Evolutionary conservation across 108 stramenopile species (phyloP), one percentile per base, ranked within the genome.

Genomic region (Pseudonitzschia multistriata): DNA sequence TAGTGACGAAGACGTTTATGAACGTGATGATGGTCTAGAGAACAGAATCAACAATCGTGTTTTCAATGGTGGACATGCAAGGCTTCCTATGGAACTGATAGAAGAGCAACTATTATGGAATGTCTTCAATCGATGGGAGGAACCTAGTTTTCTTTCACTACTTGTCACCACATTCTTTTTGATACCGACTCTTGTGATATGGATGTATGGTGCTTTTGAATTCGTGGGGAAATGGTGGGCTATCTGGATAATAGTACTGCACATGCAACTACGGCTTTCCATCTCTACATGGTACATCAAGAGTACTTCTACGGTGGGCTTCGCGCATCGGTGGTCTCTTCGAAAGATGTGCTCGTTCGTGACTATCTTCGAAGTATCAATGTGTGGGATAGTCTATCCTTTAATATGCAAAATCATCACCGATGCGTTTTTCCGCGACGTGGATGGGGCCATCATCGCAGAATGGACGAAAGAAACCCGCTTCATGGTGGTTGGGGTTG

Each of bases 141-240:
- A 66, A 49, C 64, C 64, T 7, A 42, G 13, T 42, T 42, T 13
- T 42, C 40, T 42, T 42, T 67, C 66, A 5, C 17, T 67, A 3
- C 27, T 50, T 11, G 37, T 54, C 0, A 36, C 67, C 0, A 17
- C 22, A 8, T 8, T 53, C 2, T 1, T 67, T 1, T 22, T 50
- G 42, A 49, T 67, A 13, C 77, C 77, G 4, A 39, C 69, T 1
- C 50, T 78, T 31, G 1, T 62, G 2, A 28, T 49, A 19, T 72
- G 71, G 71, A 72, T 66, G 29, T 25, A 19, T 48, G 70, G 70
- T 62, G 71, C 48, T 27, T 71, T 53, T 45, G 42, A 61, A 28
- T 72, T 72, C 24, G 49, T 45, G 7, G 77, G 77, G 5, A 54
- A 70, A n/a, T 62, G 65, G 33, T 78, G 77, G 77, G 29, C 55